phyloP scores from a whole-genome alignment of 495 filamentous ascomycete genomes.

The Penicillium simplicissimum region DNA sequence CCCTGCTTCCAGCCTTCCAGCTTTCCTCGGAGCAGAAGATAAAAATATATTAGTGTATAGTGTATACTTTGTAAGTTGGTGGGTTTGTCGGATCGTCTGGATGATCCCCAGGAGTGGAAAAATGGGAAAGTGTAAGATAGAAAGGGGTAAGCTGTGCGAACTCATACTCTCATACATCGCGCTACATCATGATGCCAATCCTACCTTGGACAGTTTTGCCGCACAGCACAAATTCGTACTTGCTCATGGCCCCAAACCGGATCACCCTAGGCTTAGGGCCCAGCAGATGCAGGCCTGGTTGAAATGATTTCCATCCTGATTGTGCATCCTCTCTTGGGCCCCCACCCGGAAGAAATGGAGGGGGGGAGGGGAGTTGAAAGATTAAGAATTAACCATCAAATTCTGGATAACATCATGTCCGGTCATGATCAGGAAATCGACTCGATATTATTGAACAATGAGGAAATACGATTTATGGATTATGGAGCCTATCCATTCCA shows the following conservation, averaged over 20 bases:
- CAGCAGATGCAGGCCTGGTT: not conserved
- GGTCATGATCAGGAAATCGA: not conserved
- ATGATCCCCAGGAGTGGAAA: slow-evolving; percentile 22
- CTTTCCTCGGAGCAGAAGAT: slow-evolving; percentile 10
- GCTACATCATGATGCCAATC: slow-evolving; percentile 8
- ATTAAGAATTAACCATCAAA: not conserved
- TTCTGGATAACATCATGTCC: not conserved
- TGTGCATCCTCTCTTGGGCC: not conserved
- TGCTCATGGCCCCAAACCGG: not conserved
- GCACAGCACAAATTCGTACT: not conserved
- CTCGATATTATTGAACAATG: not conserved
- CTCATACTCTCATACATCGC: not conserved
- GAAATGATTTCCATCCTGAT: not conserved
- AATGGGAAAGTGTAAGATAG: not conserved
- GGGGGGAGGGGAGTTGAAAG: not conserved
- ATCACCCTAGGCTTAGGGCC: not conserved
- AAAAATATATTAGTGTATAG: slow-evolving; percentile 20
- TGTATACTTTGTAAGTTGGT: not conserved
- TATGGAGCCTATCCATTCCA: not conserved
- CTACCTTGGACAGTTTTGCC: slow-evolving; percentile 6
- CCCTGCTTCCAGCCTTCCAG: not conserved
- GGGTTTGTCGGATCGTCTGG: slow-evolving; percentile 1
- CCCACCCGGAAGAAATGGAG: not conserved
- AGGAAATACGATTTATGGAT: not conserved
- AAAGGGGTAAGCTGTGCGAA: slow-evolving; percentile 13